Evolutionary conservation across 768 basidiomycete genomes (phyloP), one percentile per base, ranked within the genome.

Genomic region (Gymnopilus junonius): DNA sequence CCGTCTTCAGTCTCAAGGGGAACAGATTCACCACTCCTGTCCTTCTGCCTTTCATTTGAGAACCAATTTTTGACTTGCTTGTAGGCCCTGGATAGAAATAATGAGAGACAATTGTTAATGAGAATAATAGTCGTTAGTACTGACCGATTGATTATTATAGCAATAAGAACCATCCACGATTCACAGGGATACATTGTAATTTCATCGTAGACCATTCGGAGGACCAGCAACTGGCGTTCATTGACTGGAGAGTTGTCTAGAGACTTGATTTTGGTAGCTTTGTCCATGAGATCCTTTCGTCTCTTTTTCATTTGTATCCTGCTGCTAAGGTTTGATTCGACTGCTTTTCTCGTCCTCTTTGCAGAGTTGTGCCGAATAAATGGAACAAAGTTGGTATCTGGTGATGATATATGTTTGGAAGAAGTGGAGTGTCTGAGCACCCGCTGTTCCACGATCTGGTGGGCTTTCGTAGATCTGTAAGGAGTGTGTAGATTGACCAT

Each of bases 61-160:
- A 89, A 89, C 87, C 87, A 88, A 65, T 87, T 87, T 74, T 85
- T 87, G 58, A 88, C 82, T 72, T 87, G 86, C 67, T 82, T 83
- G 68, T 84, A 85, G 51, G 85, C 81, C 65, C 85, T 86, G 70
- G 51, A 54, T 39, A 39, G 23, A 42, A 29, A 55, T 51, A 60
- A 31, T 42, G 51, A 43, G 37, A 50, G 29, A 58, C 32, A 35
- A 15, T 21, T 14, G 53, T 12, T 61, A 48, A 64, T 32, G 23
- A 32, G 20, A n/a, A 46, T 46, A 23, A 27, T 35, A 34, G 31
- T 61, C 46, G 8, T 46, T 29, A 29, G 32, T 37, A 68, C 77
- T 67, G 57, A 86, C 87, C 86, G 77, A 63, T 80, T 77, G 65
- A 88, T 83, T 71, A 86, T 77, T 58, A 87, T 78, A 46, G 86